A percentile compares a stretch with the other conserved stretches of the same genome.
phyloP scores from a whole-genome alignment of 176 grass and related monocot genomes.

The Coix lacrymajobi region DNA sequence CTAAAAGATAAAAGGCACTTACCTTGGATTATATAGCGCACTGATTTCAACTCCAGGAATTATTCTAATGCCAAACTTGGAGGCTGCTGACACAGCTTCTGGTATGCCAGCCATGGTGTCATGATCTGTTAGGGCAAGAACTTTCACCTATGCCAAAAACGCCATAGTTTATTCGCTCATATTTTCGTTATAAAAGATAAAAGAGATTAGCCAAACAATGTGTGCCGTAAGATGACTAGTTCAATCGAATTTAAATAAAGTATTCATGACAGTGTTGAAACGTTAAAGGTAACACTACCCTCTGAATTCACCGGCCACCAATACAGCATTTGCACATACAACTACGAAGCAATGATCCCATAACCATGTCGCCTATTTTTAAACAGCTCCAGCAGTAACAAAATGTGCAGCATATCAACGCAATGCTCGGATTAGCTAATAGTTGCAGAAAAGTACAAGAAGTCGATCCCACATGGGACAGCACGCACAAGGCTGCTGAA shows the following conservation, averaged over 20 bases:
- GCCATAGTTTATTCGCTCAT: conserved; percentile 31
- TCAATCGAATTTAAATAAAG: conserved; percentile 1
- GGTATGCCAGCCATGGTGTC: conserved; percentile 91
- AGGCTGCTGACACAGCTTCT: conserved; percentile 65
- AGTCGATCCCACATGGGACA: background rate
- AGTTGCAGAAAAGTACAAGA: background rate
- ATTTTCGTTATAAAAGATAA: too few relatives aligned
- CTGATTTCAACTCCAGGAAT: conserved; percentile 96
- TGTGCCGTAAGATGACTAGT: background rate
- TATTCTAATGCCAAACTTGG: conserved; percentile 79
- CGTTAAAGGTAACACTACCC: background rate
- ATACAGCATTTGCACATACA: background rate
- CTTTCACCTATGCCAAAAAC: conserved; percentile 58
- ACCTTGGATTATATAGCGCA: conserved; percentile 73
- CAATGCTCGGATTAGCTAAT: background rate
- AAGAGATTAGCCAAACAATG: background rate
- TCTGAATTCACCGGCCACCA: background rate
- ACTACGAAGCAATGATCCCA: background rate
- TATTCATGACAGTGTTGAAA: background rate
- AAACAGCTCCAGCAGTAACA: background rate
- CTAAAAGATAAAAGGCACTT: background rate
- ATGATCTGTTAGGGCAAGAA: conserved; percentile 94
- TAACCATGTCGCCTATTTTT: background rate
- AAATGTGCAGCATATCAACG: background rate
- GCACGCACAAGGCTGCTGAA: background rate